Evolutionary conservation across 768 basidiomycete genomes (phyloP), one percentile per base, ranked within the genome.

Genomic region (Naganishia randhawae): DNA sequence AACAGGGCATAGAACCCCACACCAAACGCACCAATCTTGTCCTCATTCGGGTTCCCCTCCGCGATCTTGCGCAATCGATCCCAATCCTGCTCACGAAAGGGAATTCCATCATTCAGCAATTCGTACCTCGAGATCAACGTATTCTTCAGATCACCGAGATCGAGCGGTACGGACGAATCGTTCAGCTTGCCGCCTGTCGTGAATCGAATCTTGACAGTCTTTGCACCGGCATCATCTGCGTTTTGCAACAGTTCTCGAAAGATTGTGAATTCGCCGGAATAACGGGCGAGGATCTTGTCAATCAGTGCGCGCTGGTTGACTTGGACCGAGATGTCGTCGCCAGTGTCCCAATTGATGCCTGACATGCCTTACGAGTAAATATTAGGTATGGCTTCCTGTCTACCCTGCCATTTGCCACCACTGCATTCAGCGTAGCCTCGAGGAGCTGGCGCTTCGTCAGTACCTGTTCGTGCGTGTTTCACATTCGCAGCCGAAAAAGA

Each of bases 281-380:
- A 99, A 29, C 95, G 84, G 11, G 95, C 92, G 25, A 99, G 86
- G 27, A 98, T 91, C 74, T 82, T 97, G 83, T 96, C 94, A 63
- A 97, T 95, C 67, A 96, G 83, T n/a, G 92, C 93, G 22, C 94
- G 86, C 77, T 95, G 94, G 79, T 95, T 95, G 52, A 95, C 93
- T 80, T 94, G 89, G 0, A 93, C 78, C 35, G 72, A 73, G 50
- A 75, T 71, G 66, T 76, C 76, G 37, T 69, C 55, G 37, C 76
- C 73, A 16, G 22, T 54, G 4, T 70, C 75, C 75, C 75, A 76
- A 17, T 41, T 65, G 45, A 64, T 61, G 57, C 57, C 57, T n/a
- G 57, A 61, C 57, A 61, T 61, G 45, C n/a, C 14, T 3, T n/a
- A 48, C n/a, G 45, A 22, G 8, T 7, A 48, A 22, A 4, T 17